These are phyloP conservation scores for Pichia cactophila DNA, from an alignment of 1,139 yeast species.

Conservation along the genomic window DNA sequence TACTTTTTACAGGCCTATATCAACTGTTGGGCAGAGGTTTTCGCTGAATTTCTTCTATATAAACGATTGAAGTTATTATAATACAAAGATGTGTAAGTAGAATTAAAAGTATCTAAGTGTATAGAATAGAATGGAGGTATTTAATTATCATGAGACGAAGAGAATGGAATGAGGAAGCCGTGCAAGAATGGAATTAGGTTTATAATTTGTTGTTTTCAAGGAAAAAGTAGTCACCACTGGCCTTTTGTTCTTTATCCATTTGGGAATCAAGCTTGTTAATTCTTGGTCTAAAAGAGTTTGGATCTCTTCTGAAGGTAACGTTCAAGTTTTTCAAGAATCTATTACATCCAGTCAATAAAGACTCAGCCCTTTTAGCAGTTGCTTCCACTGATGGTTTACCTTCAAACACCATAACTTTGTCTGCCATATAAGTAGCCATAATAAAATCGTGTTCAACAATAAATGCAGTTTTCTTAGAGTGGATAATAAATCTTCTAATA, in stretches of 20 bases:
- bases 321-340: slow-evolving; percentile 92
- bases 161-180: not conserved
- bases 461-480: slow-evolving; percentile 95
- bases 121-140: not conserved
- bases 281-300: slow-evolving; percentile 96
- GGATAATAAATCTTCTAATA: slow-evolving; percentile 91
- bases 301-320: slow-evolving; percentile 98
- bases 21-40: too few species aligned
- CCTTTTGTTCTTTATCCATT: slow-evolving; percentile 96
- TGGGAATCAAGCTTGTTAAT: slow-evolving; percentile 95
- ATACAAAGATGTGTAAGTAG: not conserved
- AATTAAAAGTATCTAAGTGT: not conserved
- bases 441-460: slow-evolving; percentile 99
- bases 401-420: slow-evolving; percentile 95
- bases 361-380: slow-evolving; percentile 79
- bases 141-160: not conserved
- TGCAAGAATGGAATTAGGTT: slow-evolving; percentile 8
- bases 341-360: slow-evolving; percentile 94
- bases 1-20: too few species aligned
- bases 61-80: not conserved
- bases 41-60: too few species aligned
- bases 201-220: slow-evolving; percentile 58
- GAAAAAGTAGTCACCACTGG: slow-evolving; percentile 89
- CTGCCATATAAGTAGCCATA: slow-evolving; percentile 99
- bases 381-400: slow-evolving; percentile 87